Conservation (phyloP, 2,329 filamentous ascomycete genomes). For the Scedosporium minutisporum region DNA sequence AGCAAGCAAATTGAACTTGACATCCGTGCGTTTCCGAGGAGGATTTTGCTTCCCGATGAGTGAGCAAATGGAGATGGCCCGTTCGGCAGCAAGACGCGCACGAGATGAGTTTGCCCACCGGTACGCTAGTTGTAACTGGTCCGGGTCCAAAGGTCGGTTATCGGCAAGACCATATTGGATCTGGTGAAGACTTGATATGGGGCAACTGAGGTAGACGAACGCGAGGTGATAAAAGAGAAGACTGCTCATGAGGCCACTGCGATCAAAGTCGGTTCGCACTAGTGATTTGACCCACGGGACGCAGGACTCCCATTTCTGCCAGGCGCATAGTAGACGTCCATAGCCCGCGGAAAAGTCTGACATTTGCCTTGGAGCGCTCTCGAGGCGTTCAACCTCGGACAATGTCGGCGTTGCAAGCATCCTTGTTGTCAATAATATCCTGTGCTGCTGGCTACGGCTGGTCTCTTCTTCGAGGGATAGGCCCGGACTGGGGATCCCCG, state of each 20-base stretch:
- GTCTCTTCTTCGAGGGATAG: not conserved
- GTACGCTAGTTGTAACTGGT: not conserved
- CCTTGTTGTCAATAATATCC: not conserved
- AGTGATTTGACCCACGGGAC: not conserved
- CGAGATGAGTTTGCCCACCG: not conserved
- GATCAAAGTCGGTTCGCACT: not conserved
- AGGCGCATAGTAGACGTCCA: not conserved
- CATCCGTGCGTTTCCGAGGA: slow-evolving; percentile 22
- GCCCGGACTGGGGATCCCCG: not conserved
- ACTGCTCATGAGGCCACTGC: slow-evolving; percentile 2
- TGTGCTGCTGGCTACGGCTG: not conserved
- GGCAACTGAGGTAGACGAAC: not conserved
- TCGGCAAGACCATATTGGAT: slow-evolving; percentile 1
- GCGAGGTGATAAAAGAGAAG: slow-evolving; percentile 3
- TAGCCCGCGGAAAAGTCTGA: not conserved
- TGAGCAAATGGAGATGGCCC: not conserved
- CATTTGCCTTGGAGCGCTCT: not conserved
- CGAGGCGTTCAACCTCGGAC: not conserved
- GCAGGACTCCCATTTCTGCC: not conserved
- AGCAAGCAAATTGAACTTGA: slow-evolving; percentile 95
- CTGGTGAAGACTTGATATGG: not conserved
- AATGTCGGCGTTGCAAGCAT: not conserved
- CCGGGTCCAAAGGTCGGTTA: not conserved
- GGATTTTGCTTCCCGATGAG: not conserved
- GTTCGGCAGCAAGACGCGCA: not conserved